Evolutionary conservation across 148 eudicot genomes (phyloP).

Genomic region (Rhododendron molle): DNA sequence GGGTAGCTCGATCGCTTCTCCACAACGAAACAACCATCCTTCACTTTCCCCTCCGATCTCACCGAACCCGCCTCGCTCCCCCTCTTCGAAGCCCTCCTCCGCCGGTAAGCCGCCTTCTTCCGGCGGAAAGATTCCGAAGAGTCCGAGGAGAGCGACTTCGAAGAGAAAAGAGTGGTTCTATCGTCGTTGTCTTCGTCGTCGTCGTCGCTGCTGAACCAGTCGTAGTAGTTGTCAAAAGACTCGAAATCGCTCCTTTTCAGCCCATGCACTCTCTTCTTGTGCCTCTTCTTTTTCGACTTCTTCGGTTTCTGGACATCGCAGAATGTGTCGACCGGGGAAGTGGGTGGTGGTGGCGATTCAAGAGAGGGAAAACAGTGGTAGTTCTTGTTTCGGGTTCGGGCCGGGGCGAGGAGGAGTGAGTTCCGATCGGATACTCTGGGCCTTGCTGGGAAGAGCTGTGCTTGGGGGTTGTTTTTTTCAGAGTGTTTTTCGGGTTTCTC

Average conservation of each 20-base stretch:
- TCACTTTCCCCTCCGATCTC: slow-evolving; percentile 38
- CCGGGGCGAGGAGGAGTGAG: slow-evolving; percentile 16
- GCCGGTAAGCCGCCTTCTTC: slow-evolving; percentile 11
- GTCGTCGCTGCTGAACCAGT: slow-evolving; percentile 44
- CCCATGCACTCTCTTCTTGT: slow-evolving; percentile 14
- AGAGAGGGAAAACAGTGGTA: slow-evolving; percentile 19
- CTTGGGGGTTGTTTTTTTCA: slow-evolving; percentile 20
- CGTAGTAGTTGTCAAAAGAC: slow-evolving; percentile 25
- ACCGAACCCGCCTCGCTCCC: slow-evolving; percentile 8
- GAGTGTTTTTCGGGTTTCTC: slow-evolving; percentile 30
- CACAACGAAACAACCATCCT: slow-evolving; percentile 44
- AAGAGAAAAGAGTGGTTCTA: slow-evolving; percentile 44
- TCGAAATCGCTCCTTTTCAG: slow-evolving; percentile 11
- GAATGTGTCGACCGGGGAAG: slow-evolving; percentile 24
- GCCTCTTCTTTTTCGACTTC: background rate
- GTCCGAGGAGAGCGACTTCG: slow-evolving; percentile 49
- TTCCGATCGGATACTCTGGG: slow-evolving; percentile 29
- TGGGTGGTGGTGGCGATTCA: slow-evolving; percentile 35
- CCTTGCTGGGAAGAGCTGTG: slow-evolving; percentile 15
- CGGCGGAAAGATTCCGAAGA: slow-evolving; percentile 21
- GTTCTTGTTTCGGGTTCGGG: slow-evolving; percentile 5
- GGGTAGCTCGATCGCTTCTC: slow-evolving; percentile 59
- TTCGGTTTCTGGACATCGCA: background rate
- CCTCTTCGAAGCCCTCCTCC: slow-evolving; percentile 13
- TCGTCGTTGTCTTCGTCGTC: slow-evolving; percentile 27